Base-by-base conservation (phyloP, 345 rosid species). In the Gossypium turneri region DNA sequence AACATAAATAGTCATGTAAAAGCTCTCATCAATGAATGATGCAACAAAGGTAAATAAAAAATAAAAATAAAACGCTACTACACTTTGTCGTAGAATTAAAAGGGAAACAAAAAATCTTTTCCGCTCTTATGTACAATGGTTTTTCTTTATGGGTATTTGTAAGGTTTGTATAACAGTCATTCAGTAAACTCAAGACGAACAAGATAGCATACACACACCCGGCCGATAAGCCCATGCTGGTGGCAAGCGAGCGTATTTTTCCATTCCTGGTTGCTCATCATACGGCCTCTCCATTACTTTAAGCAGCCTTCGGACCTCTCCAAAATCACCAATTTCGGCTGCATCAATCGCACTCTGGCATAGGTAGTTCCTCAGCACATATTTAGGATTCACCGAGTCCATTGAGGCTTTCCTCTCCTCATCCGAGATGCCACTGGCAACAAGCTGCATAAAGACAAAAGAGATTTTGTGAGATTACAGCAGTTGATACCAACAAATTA, bases 161-260 rank as follows among this genome's bases (percentile, higher is more conserved):
- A 17, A 7, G 45, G 17, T 47, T 45, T 67, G 12, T 13, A 67
- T 47, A 47, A 66, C 19, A 65, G 20, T 91, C 80, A 81, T 22
- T 61, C 63, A 74, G 41, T 7, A n/a, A 72, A 75, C 78, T 88
- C 82, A 95, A 2, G 97, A 95, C 72, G 98, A 95, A 70, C 98
- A 93, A 77, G 98, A 95, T 68, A 93, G 97, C 99, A 93, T 95
- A 76, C 97, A 89, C 62, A 95, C 98, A 12, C 98, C 99, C 15
- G 99, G 98, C 56, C 99, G 79, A 77, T 93, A 93, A 27, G 99
- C 99, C 99, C 99, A 95, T 0, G 98, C 98, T 2, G 99, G 99
- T 51, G 99, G 99, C 84, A 95, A 80, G 48, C 97, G 89, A 15
- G 97, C 97, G 64, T 91, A 95, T 74, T 93, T 95, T 81, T 93